Conservation (phyloP, 805 yeast species). For the Nematodospora valgi region DNA sequence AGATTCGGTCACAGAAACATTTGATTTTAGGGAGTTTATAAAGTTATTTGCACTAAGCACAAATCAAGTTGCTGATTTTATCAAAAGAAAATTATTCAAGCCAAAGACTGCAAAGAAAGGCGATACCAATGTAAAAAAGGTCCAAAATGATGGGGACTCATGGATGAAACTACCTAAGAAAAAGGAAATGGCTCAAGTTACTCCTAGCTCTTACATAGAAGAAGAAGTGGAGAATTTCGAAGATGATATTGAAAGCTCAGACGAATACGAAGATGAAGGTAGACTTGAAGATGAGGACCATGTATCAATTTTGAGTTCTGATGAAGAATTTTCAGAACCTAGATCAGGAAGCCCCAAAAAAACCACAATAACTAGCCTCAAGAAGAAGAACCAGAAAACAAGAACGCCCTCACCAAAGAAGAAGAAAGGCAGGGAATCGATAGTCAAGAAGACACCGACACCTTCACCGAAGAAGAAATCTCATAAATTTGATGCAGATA, state of each 20-base stretch:
- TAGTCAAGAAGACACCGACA: no score
- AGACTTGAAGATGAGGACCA: slow-evolving; percentile 20
- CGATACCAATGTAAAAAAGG: background rate
- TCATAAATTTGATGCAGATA: slow-evolving; percentile 7
- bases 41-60: slow-evolving; percentile 20
- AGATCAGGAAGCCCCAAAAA: slow-evolving; percentile 9
- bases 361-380: background rate
- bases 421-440: no score
- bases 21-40: slow-evolving; percentile 38
- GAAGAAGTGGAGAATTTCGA: slow-evolving; percentile 8
- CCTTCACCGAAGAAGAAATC: no score
- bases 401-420: no score
- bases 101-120: slow-evolving; percentile 2
- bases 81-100: slow-evolving; percentile 15
- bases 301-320: no score
- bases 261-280: slow-evolving; percentile 7
- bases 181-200: slow-evolving; percentile 5
- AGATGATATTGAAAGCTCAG: background rate
- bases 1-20: slow-evolving; percentile 28
- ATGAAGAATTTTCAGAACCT: slow-evolving; percentile 5
- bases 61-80: slow-evolving; percentile 25
- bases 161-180: slow-evolving; percentile 3
- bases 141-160: background rate
- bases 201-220: slow-evolving; percentile 6
- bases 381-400: background rate